Evolutionary conservation across 2,329 filamentous ascomycete species (phyloP).

Genomic region (Diplodia seriata): DNA sequence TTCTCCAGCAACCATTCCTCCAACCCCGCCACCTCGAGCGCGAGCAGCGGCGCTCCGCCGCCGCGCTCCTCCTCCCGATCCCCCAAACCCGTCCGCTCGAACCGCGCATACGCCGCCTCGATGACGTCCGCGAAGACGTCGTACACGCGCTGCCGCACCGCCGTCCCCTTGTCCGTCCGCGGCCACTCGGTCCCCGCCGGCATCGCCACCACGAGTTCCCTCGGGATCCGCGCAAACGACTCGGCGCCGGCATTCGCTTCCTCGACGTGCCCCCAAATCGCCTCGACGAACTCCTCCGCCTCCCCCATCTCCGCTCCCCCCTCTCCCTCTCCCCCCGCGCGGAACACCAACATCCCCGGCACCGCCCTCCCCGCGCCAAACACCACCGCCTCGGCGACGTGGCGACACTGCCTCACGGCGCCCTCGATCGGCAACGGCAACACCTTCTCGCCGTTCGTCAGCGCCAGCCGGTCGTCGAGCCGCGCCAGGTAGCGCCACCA

Average conservation of each 20-base stretch:
- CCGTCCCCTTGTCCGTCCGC: slow-evolving; percentile 63
- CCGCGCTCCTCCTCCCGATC: not conserved
- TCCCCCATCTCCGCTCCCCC: slow-evolving; percentile 41
- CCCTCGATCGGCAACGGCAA: slow-evolving; percentile 60
- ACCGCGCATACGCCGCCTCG: slow-evolving; percentile 51
- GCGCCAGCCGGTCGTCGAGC: slow-evolving; percentile 55
- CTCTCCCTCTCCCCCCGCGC: not conserved
- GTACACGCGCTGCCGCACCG: slow-evolving; percentile 61
- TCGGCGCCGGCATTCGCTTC: slow-evolving; percentile 59
- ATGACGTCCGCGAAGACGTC: slow-evolving; percentile 57
- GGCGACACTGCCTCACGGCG: slow-evolving; percentile 58
- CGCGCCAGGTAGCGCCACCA: slow-evolving; percentile 57
- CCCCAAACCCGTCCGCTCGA: slow-evolving; percentile 24
- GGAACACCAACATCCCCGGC: slow-evolving; percentile 59
- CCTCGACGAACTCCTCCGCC: slow-evolving; percentile 55
- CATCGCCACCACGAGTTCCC: slow-evolving; percentile 35
- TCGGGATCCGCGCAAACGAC: slow-evolving; percentile 39
- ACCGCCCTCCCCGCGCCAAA: slow-evolving; percentile 62
- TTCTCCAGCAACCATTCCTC: slow-evolving; percentile 40
- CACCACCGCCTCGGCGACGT: slow-evolving; percentile 64
- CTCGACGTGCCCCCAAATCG: slow-evolving; percentile 59
- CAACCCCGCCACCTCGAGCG: slow-evolving; percentile 42
- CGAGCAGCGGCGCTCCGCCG: slow-evolving; percentile 32
- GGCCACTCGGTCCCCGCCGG: slow-evolving; percentile 47
- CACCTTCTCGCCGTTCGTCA: slow-evolving; percentile 60